phyloP scores from a whole-genome alignment of 2,329 filamentous ascomycete species.

The Cryphonectria parasitica region DNA sequence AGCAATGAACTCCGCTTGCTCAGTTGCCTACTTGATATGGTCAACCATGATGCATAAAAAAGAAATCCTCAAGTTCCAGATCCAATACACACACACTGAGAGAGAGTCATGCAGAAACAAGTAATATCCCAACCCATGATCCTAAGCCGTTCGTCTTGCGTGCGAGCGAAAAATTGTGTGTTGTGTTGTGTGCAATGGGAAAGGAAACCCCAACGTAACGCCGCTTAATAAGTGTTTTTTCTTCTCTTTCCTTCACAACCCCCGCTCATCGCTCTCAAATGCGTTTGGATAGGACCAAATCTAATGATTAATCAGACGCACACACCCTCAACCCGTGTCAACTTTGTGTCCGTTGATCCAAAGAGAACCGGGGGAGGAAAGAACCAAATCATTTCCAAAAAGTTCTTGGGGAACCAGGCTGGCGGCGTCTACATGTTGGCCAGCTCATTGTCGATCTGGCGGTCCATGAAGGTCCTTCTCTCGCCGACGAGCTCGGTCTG shows the following conservation, averaged over 20 bases:
- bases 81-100: not conserved
- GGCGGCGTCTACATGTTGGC: constrained; percentile 77
- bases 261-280: constrained; percentile 4
- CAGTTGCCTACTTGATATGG: constrained; percentile 2
- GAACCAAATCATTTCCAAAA: not conserved
- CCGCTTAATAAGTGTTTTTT: constrained; percentile 9
- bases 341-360: not conserved
- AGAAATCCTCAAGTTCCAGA: constrained; percentile 8
- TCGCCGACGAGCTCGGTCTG: constrained; percentile 89
- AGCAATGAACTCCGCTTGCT: constrained; percentile 18
- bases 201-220: constrained; percentile 12
- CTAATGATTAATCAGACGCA: not conserved
- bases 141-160: constrained; percentile 8
- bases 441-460: constrained; percentile 90
- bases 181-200: not conserved
- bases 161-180: constrained; percentile 17
- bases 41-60: constrained; percentile 5
- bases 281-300: constrained; percentile 6
- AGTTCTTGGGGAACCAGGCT: not conserved
- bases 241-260: not conserved
- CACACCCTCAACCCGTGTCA: not conserved
- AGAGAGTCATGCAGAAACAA: not conserved
- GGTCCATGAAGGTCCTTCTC: constrained; percentile 85
- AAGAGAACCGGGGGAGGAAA: not conserved
- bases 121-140: constrained; percentile 16